phyloP scores from a whole-genome alignment of 768 basidiomycete genomes.

The Lactifluus hygrophoroides region DNA sequence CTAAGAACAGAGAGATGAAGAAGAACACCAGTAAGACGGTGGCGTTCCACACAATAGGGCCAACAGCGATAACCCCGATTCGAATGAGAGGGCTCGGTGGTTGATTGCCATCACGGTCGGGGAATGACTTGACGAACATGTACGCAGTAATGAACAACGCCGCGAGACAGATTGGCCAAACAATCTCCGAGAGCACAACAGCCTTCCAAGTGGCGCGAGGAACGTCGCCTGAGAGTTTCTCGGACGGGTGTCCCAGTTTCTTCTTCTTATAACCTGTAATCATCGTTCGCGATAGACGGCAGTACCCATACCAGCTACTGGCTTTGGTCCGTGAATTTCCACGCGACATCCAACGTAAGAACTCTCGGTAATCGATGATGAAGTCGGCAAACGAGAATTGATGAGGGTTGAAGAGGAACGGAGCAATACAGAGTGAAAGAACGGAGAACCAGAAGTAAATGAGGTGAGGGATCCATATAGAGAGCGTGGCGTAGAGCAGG shows the following conservation, averaged over 20 bases:
- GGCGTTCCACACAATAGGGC: constrained; percentile 94
- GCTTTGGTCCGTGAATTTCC: constrained; percentile 95
- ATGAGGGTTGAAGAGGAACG: constrained; percentile 99
- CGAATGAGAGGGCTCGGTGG: constrained; percentile 84
- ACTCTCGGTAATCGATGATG: constrained; percentile 98
- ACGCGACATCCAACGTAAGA: constrained; percentile 98
- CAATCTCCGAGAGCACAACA: constrained; percentile 75
- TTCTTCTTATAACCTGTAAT: constrained; percentile 99
- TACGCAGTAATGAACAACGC: constrained; percentile 75
- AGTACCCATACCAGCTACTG: constrained; percentile 99
- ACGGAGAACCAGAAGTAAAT: constrained; percentile 99
- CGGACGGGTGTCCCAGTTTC: constrained; percentile 93
- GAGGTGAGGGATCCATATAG: constrained; percentile 89
- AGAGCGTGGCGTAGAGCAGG: constrained; percentile 83
- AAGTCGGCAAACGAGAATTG: constrained; percentile 97
- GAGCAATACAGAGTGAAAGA: constrained; percentile 88
- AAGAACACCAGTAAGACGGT: constrained; percentile 77
- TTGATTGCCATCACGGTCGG: constrained; percentile 46
- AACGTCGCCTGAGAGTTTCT: constrained; percentile 91
- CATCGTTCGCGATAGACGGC: constrained; percentile 91
- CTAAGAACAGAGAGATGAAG: constrained; percentile 86
- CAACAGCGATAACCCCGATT: constrained; percentile 80
- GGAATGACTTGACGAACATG: constrained; percentile 92
- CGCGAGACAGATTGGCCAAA: constrained; percentile 72
- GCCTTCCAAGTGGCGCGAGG: constrained; percentile 85